Base-by-base conservation (phyloP, 139 green algal species). In the Chara braunii region DNA sequence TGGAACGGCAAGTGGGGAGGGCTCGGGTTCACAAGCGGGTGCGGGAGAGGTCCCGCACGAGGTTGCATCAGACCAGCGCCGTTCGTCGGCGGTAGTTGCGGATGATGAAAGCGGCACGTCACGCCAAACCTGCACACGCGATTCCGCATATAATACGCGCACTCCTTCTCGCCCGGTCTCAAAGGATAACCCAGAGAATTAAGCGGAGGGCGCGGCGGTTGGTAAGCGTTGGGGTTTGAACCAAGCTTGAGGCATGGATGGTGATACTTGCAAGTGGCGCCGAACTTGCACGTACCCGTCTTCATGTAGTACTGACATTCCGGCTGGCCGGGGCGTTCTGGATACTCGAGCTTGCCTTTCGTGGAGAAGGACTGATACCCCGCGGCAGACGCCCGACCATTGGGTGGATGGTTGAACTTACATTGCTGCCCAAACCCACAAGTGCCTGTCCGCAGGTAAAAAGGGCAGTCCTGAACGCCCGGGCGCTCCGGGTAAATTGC, bases 181-280 rank as follows among this genome's bases (percentile, higher is more conserved):
- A 62, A 5, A 5, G 53, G 53, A 52, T 56, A 62, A 8, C 53
- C 53, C 23, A 23, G 33, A 6, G 53, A 59, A 31, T 67, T 67
- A 4, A 67, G 42, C 11, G n/a, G n/a, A 48, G 18, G 18, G 18
- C 40, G 18, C 18, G 40, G 18, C 40, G 18, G 18, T 48, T 48
- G 18, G 40, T 18, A 18, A 26, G 40, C 18, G 40, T 26, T 18
- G 18, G 40, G 40, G 40, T 48, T 48, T 18, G 18, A 18, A 26
- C 18, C 18, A 18, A 48, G 18, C 18, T 18, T 48, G 40, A 48
- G 22, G 7, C 14, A 35, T 24, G 89, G 87, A 73, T 98, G 91
- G 71, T 96, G 52, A 63, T 94, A 98, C 65, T 92, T 94, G 81
- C 91, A 98, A 22, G 78, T 64, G 0, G 85, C 65, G 0, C 89